Percentiles rank a stretch among this genome's conserved stretches.
Evolutionary conservation across 2,329 filamentous ascomycete genomes (phyloP).

Genomic region (Coniochaeta prunicola): DNA sequence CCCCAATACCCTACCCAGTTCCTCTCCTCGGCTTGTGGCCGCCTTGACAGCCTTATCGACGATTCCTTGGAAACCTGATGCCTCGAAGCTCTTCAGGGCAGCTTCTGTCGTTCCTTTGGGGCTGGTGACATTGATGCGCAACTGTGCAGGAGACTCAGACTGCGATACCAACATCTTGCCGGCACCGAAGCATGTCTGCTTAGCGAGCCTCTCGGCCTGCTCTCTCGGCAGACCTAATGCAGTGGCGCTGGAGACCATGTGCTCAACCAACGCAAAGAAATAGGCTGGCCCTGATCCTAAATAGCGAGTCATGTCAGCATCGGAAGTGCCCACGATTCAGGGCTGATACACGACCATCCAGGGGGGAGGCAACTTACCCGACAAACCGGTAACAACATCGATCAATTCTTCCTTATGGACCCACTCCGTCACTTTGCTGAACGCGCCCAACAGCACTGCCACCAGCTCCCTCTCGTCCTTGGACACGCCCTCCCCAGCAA

Average conservation of each 20-base stretch:
- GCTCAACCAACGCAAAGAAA: conserved; percentile 46
- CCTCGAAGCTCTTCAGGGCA: conserved; percentile 39
- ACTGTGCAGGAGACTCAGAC: conserved; percentile 34
- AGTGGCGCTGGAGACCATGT: conserved; percentile 36
- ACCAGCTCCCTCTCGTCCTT: conserved; percentile 33
- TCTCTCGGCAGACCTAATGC: conserved; percentile 37
- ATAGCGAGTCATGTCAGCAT: not conserved
- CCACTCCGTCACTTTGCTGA: conserved; percentile 42
- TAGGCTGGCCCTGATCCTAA: conserved; percentile 43
- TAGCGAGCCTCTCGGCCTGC: conserved; percentile 41
- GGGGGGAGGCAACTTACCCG: conserved; percentile 22
- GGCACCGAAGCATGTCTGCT: conserved; percentile 43
- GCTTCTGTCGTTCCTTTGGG: conserved; percentile 44
- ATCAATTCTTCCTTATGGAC: conserved; percentile 40
- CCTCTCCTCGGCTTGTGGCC: conserved; percentile 31
- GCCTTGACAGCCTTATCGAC: conserved; percentile 40
- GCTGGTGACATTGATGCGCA: conserved; percentile 44
- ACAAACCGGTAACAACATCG: conserved; percentile 42
- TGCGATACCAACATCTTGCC: conserved; percentile 41
- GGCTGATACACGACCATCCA: not conserved
- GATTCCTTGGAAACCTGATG: conserved; percentile 31
- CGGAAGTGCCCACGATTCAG: not conserved
- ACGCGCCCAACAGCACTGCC: conserved; percentile 32
- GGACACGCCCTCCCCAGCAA: conserved; percentile 33
- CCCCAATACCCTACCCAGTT: conserved; percentile 26